phyloP scores from a whole-genome alignment of 345 rosid species.

The Mangifera indica region DNA sequence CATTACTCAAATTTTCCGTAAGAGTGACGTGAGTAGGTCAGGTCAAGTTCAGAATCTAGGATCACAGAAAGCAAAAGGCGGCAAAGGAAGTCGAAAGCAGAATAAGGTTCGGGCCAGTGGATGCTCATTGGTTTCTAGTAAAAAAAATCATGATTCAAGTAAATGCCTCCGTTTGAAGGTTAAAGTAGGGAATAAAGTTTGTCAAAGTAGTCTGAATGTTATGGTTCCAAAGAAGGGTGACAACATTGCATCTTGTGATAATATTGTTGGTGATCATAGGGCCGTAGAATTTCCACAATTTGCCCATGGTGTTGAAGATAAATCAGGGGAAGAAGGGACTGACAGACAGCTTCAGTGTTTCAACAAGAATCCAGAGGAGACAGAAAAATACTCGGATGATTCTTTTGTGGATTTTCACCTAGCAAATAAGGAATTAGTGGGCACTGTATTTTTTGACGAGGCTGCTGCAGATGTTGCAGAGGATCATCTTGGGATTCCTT shows the following conservation, averaged over 20 bases:
- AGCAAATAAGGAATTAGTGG: conserved; percentile 34
- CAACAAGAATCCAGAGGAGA: conserved; percentile 30
- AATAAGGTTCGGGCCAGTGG: conserved; percentile 30
- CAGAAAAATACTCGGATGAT: conserved; percentile 28
- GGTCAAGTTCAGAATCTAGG: conserved; percentile 36
- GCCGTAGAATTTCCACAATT: conserved; percentile 32
- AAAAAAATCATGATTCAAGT: conserved; percentile 37
- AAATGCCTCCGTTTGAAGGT: conserved; percentile 72
- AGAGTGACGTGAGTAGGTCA: conserved; percentile 35
- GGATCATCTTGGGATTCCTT: conserved; percentile 30
- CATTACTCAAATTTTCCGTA: conserved; percentile 43
- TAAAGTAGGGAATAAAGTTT: conserved; percentile 64
- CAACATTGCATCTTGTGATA: conserved; percentile 33
- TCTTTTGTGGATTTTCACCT: conserved; percentile 29
- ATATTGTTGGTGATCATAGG: conserved; percentile 20
- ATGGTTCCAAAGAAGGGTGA: conserved; percentile 41
- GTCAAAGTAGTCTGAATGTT: conserved; percentile 36
- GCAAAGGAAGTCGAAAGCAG: conserved; percentile 35
- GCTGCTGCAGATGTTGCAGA: conserved; percentile 42
- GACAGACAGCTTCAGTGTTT: conserved; percentile 24
- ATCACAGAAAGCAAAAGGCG: conserved; percentile 35
- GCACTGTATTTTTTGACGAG: conserved; percentile 33
- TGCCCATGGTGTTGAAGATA: conserved; percentile 27
- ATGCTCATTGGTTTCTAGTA: conserved; percentile 34
- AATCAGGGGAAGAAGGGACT: conserved; percentile 33